Evolutionary conservation across 2,329 filamentous ascomycete species (phyloP).

Genomic region (Neophaeococcomyces mojaviensis): DNA sequence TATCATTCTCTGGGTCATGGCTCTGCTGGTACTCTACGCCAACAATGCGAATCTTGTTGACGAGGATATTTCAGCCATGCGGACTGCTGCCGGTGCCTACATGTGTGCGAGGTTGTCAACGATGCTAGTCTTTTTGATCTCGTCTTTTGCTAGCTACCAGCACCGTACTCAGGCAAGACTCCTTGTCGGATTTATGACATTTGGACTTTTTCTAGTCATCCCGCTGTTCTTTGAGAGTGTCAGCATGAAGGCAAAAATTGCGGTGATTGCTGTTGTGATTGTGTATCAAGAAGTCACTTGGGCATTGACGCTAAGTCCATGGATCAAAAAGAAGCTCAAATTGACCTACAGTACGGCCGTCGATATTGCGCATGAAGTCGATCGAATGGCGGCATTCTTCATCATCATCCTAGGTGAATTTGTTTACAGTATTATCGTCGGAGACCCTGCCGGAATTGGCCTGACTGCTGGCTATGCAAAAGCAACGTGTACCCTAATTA

Average conservation of each 20-base stretch:
- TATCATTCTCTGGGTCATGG: constrained; percentile 46
- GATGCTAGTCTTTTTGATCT: constrained; percentile 32
- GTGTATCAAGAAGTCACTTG: constrained; percentile 38
- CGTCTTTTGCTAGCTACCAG: constrained; percentile 42
- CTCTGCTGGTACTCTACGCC: constrained; percentile 41
- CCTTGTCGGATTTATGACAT: constrained; percentile 35
- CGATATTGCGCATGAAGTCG: constrained; percentile 44
- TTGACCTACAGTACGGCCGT: constrained; percentile 43
- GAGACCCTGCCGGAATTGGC: constrained; percentile 40
- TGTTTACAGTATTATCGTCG: constrained; percentile 43
- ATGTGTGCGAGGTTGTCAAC: constrained; percentile 39
- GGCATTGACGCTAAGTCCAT: constrained; percentile 39
- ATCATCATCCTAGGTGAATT: constrained; percentile 48
- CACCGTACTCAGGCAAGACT: constrained; percentile 41
- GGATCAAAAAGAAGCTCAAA: constrained; percentile 37
- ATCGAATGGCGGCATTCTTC: constrained; percentile 45
- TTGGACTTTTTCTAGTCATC: constrained; percentile 36
- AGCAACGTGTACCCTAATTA: constrained; percentile 43
- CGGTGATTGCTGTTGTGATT: constrained; percentile 37
- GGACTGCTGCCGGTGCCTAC: constrained; percentile 41
- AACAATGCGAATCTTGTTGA: constrained; percentile 42
- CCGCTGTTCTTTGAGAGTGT: constrained; percentile 40
- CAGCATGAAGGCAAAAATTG: constrained; percentile 36
- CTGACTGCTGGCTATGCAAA: constrained; percentile 38
- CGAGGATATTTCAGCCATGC: constrained; percentile 38